Evolutionary conservation across 345 rosid genomes (phyloP), one percentile per base, ranked within the genome.

Genomic region (Pistacia atlantica): DNA sequence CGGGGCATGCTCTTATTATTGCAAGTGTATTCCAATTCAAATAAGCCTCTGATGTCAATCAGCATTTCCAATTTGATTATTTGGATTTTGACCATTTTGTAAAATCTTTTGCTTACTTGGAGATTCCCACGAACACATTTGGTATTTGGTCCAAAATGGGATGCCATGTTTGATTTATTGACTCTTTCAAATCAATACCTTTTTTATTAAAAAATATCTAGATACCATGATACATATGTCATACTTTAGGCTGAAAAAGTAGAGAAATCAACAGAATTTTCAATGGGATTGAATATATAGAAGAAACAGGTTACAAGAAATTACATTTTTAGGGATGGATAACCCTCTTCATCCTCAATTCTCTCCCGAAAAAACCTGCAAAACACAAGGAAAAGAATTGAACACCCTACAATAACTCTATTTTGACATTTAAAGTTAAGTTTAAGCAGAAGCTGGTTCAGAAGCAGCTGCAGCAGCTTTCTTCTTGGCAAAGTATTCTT

Each of bases 401-500:
- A 55, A 42, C 16, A 52, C 69, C 4, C 28, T 70, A 46, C 58
- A 33, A 9, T 10, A 57, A 57, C n/a, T 59, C 45, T 48, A n/a
- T 65, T 67, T 76, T 65, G n/a, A 69, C 68, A 54, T n/a, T 49
- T 37, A 7, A 48, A 22, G 54, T 52, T 8, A 16, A 14, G 72
- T 45, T 86, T 75, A 89, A 58, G 91, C 83, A 67, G 92, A 81
- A 56, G 89, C 74, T 42, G 89, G 80, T 42, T 85, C 89, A 0
- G 91, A 59, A 72, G 80, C 83, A 48, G 88, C 83, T 2, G 69
- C 68, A 7, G 89, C 91, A 46, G 98, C 97, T 83, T 83, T 87
- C 82, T 93, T 93, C 90, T 89, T 90, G 45, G 98, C 97, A 51
- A 92, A 95, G 86, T 92, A 95, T 70, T 89, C 96, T 14, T 92